Evolutionary conservation across 2,329 filamentous ascomycete species (phyloP), one percentile per base, ranked within the genome.

Genomic region (Aureobasidium sp.): DNA sequence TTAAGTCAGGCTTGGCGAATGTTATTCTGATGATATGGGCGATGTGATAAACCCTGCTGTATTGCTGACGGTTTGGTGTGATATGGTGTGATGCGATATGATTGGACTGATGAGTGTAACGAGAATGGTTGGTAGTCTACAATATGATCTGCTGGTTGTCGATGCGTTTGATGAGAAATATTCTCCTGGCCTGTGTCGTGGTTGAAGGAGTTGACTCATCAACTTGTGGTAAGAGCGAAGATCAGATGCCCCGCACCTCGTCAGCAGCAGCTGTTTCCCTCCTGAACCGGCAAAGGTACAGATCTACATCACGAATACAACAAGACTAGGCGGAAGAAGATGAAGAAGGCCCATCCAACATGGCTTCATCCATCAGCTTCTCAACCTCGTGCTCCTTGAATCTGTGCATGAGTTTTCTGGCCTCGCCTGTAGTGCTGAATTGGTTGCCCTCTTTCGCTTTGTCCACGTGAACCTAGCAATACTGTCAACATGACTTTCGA

Each of bases 331-430:
- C 22, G 22, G 37, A 57, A 12, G 50, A 50, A 19, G 48, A 52
- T 9, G 33, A 45, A 9, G 62, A 64, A n/a, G 67, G 61, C 17
- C 64, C 54, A 33, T 65, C 61, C 61, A 66, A 45, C 64, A 68
- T 67, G 5, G 80, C 81, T 40, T 80, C 74, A 68, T 91, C 83
- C 87, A 92, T 90, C 71, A 86, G 82, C 19, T 78, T 79, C 64
- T 83, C 77, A 2, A 93, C 82, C 63, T 91, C 82, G 5, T 85
- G 82, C 29, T 81, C 76, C 0, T 82, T 86, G 73, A 92, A 90
- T 19, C 87, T 81, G 72, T 92, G 89, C 88, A 92, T 92, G 52
- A 92, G 77, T 72, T 91, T 91, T 61, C 82, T 74, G 1, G 87
- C 85, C 64, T 83, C 77, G 6, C 81, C 79, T 1, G 82, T 82